These are phyloP conservation scores for Exophiala calicioides DNA, from an alignment of 2,329 filamentous ascomycete genomes.

Conservation along the genomic window DNA sequence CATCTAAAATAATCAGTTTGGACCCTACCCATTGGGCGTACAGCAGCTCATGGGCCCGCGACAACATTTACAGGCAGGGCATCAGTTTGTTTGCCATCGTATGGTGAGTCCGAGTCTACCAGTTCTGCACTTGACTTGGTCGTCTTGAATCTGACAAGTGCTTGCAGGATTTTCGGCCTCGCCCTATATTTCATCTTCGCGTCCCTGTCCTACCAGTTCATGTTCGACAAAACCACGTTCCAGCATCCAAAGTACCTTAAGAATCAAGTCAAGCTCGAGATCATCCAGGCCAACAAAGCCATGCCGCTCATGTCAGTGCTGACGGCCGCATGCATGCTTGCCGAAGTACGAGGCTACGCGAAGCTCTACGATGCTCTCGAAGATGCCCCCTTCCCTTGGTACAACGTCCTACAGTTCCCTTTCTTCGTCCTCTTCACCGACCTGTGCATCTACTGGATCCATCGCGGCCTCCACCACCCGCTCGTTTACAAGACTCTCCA, in stretches of 20 bases:
- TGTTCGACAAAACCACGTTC: constrained; percentile 89
- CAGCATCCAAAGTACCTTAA: constrained; percentile 92
- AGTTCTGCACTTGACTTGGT: background rate
- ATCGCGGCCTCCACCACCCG: constrained; percentile 81
- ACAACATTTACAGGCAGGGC: constrained; percentile 74
- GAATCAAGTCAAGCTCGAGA: constrained; percentile 86
- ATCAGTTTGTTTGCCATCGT: constrained; percentile 79
- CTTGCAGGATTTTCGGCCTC: constrained; percentile 75
- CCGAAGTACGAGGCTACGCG: constrained; percentile 79
- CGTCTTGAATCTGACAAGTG: constrained; percentile 5
- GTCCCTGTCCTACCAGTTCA: constrained; percentile 77
- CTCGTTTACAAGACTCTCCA: constrained; percentile 82
- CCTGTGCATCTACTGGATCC: constrained; percentile 87
- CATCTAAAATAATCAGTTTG: constrained; percentile 69
- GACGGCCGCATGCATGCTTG: constrained; percentile 77
- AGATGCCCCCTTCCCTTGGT: constrained; percentile 74
- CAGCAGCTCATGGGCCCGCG: constrained; percentile 72
- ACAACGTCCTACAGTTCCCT: constrained; percentile 81
- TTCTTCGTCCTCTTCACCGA: constrained; percentile 88
- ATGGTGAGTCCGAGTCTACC: constrained; percentile 61
- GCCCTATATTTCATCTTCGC: constrained; percentile 83
- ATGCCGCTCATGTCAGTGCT: constrained; percentile 82
- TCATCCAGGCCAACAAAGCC: constrained; percentile 71
- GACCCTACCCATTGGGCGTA: constrained; percentile 75
- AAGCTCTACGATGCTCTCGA: constrained; percentile 81